Conservation (phyloP, 2,329 filamentous ascomycete genomes). For the Apiospora marii region DNA sequence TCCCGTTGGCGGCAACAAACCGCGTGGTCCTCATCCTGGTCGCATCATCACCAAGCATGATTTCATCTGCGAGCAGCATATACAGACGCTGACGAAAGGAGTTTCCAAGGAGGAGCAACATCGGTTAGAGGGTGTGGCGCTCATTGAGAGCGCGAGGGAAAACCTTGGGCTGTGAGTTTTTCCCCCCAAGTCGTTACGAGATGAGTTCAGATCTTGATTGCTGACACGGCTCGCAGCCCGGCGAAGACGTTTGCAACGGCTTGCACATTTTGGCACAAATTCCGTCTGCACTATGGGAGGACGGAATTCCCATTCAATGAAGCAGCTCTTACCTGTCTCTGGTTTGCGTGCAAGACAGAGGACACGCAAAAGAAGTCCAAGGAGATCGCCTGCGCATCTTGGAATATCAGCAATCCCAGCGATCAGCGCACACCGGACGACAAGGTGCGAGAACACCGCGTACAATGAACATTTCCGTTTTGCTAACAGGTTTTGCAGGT, state of each 20-base stretch:
- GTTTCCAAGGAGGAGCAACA: constrained; percentile 42
- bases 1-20: constrained; percentile 3
- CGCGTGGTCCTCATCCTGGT: constrained; percentile 15
- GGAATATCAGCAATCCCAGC: constrained; percentile 78
- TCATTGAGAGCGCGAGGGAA: constrained; percentile 86
- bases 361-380: constrained; percentile 97
- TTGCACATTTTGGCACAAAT: constrained; percentile 92
- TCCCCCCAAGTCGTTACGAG: constrained; percentile 28
- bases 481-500: constrained; percentile 57
- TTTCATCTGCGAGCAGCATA: constrained; percentile 23
- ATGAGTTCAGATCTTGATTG: constrained; percentile 26
- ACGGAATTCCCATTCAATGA: constrained; percentile 87
- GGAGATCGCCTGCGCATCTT: constrained; percentile 89
- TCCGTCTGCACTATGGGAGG: constrained; percentile 85
- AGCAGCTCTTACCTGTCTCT: constrained; percentile 85
- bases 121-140: constrained; percentile 84
- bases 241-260: constrained; percentile 93
- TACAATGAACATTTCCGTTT: neutral
- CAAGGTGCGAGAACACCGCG: constrained; percentile 58
- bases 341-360: constrained; percentile 96
- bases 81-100: constrained; percentile 1
- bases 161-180: constrained; percentile 76
- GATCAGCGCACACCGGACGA: constrained; percentile 82
- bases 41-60: constrained; percentile 22
- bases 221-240: constrained; percentile 61